Conservation (phyloP, 768 basidiomycete genomes). For the Mycena kentingensis region DNA sequence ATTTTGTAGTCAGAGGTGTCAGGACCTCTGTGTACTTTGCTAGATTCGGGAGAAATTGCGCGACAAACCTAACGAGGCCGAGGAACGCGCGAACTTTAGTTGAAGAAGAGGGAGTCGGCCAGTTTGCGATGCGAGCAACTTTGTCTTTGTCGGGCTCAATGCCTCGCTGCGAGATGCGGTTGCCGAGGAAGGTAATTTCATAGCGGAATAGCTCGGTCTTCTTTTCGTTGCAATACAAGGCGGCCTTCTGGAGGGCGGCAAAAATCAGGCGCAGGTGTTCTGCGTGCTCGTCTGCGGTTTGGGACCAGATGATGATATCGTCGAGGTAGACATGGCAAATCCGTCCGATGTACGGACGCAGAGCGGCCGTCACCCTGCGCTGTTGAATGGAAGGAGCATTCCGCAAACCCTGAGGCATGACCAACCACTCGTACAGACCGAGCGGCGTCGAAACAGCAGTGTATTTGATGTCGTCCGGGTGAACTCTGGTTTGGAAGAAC, state of each 20-base stretch:
- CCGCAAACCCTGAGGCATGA: conserved; percentile 26
- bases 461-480: conserved; percentile 28
- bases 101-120: conserved; percentile 17
- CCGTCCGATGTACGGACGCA: conserved; percentile 32
- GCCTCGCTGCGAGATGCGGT: conserved; percentile 28
- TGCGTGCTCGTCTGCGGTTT: conserved; percentile 30
- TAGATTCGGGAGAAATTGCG: conserved; percentile 26
- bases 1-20: not conserved
- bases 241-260: conserved; percentile 13
- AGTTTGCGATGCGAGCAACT: conserved; percentile 24
- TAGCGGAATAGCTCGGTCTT: conserved; percentile 24
- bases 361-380: conserved; percentile 22
- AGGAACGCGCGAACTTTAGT: conserved; percentile 29
- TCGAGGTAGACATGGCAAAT: conserved; percentile 41
- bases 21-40: conserved; percentile 15
- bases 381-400: conserved; percentile 35
- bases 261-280: conserved; percentile 27
- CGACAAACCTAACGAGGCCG: conserved; percentile 26
- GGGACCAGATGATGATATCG: conserved; percentile 40
- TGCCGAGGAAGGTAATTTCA: conserved; percentile 28
- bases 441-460: conserved; percentile 39
- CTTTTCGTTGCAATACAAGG: conserved; percentile 25
- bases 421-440: conserved; percentile 36
- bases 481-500: conserved; percentile 38
- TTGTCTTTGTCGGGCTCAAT: conserved; percentile 27